phyloP scores from a whole-genome alignment of 768 basidiomycete species.

The Naematelia encephala region DNA sequence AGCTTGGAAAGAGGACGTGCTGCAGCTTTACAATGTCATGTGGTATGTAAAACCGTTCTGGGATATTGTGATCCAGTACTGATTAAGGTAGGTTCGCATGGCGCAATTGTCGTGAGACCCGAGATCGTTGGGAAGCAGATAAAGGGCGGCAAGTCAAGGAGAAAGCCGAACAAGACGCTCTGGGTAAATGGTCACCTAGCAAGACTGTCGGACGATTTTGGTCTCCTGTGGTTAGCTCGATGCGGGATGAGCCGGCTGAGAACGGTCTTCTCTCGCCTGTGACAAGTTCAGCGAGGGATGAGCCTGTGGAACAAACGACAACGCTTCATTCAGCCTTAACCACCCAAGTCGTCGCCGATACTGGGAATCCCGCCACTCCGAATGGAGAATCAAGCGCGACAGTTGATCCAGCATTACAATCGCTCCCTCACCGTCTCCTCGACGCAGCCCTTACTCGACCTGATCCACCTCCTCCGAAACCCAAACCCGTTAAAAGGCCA shows the following conservation, averaged over 20 bases:
- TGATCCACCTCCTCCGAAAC: constrained; percentile 5
- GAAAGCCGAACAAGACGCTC: not conserved
- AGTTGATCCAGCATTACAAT: not conserved
- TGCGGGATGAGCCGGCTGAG: constrained; percentile 8
- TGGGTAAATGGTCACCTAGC: not conserved
- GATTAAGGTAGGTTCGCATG: constrained; percentile 26
- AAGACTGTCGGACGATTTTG: not conserved
- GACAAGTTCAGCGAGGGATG: constrained; percentile 9
- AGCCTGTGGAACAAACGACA: not conserved
- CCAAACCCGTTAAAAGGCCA: not conserved
- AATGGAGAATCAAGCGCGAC: no score
- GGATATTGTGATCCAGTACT: not conserved
- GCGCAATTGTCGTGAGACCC: constrained; percentile 17
- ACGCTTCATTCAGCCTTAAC: not conserved
- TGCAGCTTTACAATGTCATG: constrained; percentile 87
- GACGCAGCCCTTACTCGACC: constrained; percentile 5
- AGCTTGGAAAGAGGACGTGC: constrained; percentile 91
- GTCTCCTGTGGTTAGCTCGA: constrained; percentile 10
- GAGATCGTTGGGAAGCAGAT: constrained; percentile 4
- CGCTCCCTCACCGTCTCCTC: not conserved
- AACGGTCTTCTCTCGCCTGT: not conserved
- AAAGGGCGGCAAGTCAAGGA: constrained; percentile 5
- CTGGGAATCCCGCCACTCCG: no score
- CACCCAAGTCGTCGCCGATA: no score
- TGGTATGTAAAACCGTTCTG: no score